Evolutionary conservation across 1,284 basidiomycete species (phyloP).

Genomic region (Apiotrichum gracile): DNA sequence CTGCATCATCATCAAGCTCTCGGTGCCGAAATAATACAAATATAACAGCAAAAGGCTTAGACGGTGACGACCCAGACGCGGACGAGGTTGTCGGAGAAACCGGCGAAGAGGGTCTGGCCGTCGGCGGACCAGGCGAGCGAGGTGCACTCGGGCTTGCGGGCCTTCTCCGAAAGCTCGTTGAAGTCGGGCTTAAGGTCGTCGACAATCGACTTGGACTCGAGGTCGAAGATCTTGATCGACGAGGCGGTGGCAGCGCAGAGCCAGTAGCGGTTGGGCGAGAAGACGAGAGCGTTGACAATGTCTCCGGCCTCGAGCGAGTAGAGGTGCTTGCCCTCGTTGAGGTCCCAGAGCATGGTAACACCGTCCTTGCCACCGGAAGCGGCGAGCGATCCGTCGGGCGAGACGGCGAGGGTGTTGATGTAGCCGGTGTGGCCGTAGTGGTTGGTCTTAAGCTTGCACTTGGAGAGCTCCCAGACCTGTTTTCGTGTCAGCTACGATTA

Average conservation of each 20-base stretch:
- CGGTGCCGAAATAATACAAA: slow-evolving; percentile 16
- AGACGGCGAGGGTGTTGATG: slow-evolving; percentile 98
- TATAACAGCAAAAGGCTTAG: slow-evolving; percentile 18
- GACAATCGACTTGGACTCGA: slow-evolving; percentile 98
- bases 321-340: slow-evolving; percentile 99
- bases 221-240: slow-evolving; percentile 98
- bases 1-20: slow-evolving; percentile 7
- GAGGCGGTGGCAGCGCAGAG: slow-evolving; percentile 96
- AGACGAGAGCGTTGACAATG: slow-evolving; percentile 97
- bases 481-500: slow-evolving; percentile 9
- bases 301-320: slow-evolving; percentile 99
- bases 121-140: slow-evolving; percentile 99
- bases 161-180: slow-evolving; percentile 65
- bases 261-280: slow-evolving; percentile 99
- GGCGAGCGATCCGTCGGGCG: slow-evolving; percentile 97
- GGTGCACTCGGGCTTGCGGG: slow-evolving; percentile 87
- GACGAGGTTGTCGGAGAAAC: slow-evolving; percentile 85
- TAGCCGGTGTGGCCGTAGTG: slow-evolving; percentile 99
- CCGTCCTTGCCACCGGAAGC: slow-evolving; percentile 99
- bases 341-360: slow-evolving; percentile 99
- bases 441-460: slow-evolving; percentile 99
- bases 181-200: slow-evolving; percentile 91
- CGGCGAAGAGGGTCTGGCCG: slow-evolving; percentile 93
- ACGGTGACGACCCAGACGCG: slow-evolving; percentile 82
- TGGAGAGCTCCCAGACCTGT: slow-evolving; percentile 99